Percentiles rank a stretch among this genome's conserved stretches.
Conservation (phyloP, 306 rosid genomes). For the Cyamopsis tetragonoloba region DNA sequence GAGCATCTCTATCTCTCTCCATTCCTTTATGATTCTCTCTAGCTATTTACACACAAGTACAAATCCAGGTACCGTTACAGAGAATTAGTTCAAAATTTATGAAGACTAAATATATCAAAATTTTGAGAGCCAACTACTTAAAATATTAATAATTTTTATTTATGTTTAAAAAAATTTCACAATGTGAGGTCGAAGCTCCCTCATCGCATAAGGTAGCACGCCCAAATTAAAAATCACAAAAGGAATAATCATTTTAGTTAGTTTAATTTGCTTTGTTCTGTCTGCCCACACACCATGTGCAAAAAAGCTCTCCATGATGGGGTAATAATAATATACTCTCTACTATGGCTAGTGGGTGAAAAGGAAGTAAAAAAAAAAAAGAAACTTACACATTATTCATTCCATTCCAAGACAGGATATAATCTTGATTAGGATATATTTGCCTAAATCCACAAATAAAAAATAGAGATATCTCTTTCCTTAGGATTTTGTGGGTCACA, state of each 20-base stretch:
- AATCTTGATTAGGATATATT: too few relatives aligned
- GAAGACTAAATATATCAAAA: too few relatives aligned
- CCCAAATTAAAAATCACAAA: constrained; percentile 58
- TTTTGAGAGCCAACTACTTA: too few relatives aligned
- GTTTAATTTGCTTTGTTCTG: constrained; percentile 44
- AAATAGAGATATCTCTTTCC: constrained; percentile 69
- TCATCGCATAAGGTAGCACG: too few relatives aligned
- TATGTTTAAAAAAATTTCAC: too few relatives aligned
- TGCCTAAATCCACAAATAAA: constrained; percentile 54
- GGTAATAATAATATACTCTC: constrained; percentile 58
- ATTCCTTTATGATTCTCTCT: too few relatives aligned
- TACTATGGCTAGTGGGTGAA: constrained; percentile 48
- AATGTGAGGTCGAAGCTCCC: too few relatives aligned
- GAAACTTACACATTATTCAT: constrained; percentile 34
- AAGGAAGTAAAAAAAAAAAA: constrained; percentile 56
- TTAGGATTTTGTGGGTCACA: constrained; percentile 78
- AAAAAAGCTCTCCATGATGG: constrained; percentile 57
- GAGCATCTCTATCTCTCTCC: constrained; percentile 29
- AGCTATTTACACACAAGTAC: too few relatives aligned
- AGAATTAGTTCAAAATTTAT: too few relatives aligned
- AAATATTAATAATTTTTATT: too few relatives aligned
- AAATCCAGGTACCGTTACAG: too few relatives aligned
- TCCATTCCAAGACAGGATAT: constrained; percentile 41
- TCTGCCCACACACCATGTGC: constrained; percentile 48
- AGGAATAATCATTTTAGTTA: constrained; percentile 54